Percentiles rank a stretch among this genome's conserved stretches.
Evolutionary conservation across 2,329 filamentous ascomycete genomes (phyloP).

Genomic region (Ampelomyces quisqualis): DNA sequence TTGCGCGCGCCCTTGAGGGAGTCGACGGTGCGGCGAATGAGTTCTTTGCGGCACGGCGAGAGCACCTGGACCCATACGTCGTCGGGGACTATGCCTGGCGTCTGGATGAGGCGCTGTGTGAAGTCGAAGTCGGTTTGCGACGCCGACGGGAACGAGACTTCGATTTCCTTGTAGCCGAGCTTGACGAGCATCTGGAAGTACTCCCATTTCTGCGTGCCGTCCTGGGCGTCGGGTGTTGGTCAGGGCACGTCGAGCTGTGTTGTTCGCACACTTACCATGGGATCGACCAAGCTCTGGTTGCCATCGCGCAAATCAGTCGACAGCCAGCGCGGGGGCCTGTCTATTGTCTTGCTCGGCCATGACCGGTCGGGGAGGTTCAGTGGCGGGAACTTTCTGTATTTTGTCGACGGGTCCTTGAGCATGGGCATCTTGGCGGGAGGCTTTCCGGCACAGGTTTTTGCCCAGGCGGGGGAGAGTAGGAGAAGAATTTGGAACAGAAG

Average conservation of each 20-base stretch:
- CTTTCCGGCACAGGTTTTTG: no score
- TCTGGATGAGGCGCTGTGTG: constrained; percentile 81
- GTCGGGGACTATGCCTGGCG: constrained; percentile 77
- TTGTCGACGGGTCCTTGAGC: constrained; percentile 75
- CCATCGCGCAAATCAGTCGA: constrained; percentile 87
- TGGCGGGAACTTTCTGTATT: constrained; percentile 71
- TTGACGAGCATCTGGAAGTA: constrained; percentile 95
- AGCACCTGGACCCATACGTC: constrained; percentile 92
- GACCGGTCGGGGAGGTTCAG: constrained; percentile 68
- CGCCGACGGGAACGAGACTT: constrained; percentile 91
- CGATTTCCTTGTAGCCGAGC: constrained; percentile 96
- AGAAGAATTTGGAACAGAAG: background rate
- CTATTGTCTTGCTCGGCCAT: constrained; percentile 82
- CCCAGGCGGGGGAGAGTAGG: no score
- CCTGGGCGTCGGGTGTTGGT: constrained; percentile 55
- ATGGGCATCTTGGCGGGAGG: constrained; percentile 40
- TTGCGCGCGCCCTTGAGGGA: constrained; percentile 88
- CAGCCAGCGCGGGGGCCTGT: constrained; percentile 87
- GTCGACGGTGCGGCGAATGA: constrained; percentile 87
- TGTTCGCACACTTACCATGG: constrained; percentile 66
- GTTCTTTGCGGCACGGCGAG: constrained; percentile 85
- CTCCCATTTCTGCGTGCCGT: constrained; percentile 88
- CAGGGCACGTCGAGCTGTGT: no score
- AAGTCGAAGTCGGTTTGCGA: constrained; percentile 97
- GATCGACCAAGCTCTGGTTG: constrained; percentile 89